Evolutionary conservation across 306 rosid species (phyloP), one percentile per base, ranked within the genome.

Genomic region (Acmispon strigosus): DNA sequence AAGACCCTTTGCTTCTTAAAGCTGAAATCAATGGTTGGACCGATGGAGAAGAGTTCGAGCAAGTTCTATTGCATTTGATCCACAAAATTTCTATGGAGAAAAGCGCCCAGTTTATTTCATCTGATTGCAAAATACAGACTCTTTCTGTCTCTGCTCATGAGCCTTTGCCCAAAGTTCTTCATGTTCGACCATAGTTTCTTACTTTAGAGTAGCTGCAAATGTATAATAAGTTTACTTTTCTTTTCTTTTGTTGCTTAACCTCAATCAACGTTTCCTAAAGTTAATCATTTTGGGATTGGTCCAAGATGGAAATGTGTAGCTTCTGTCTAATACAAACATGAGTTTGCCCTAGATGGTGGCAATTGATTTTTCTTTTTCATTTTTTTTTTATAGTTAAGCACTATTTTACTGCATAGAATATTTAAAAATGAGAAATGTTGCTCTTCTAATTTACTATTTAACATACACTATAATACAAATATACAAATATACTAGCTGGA

Each of bases 11-110:
- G 18, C 62, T 80, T 19, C 2, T 88, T 9, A 85, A 88, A 65
- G 90, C 88, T 63, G 80, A 84, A 75, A 84, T 85, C 51, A 83
- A 85, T 58, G 87, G 67, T 5, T 85, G 90, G 88, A 56, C 45
- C 51, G 87, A 85, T 41, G 90, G 88, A 32, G 78, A 79, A 79
- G 90, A 88, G 2, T 22, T 58, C 0, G 84, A 65, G 55, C 47
- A 49, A 48, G 48, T 85, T 44, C 43, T 88, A 39, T 6, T 79
- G 18, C 65, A 76, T 0, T 56, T 83, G 10, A 76, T 88, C 63
- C 69, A 77, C 76, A 81, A 42, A 37, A 68, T 85, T 22, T 48
- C 74, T 5, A 8, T 63, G 8, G 85, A 80, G 1, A 81, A 77
- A 48, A 45, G 43, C 10, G 52, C 69, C 17, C 66, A 45, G 8